Evolutionary conservation across 139 green algal species (phyloP), one percentile per base, ranked within the genome.

Genomic region (Picochlorum costavermella): DNA sequence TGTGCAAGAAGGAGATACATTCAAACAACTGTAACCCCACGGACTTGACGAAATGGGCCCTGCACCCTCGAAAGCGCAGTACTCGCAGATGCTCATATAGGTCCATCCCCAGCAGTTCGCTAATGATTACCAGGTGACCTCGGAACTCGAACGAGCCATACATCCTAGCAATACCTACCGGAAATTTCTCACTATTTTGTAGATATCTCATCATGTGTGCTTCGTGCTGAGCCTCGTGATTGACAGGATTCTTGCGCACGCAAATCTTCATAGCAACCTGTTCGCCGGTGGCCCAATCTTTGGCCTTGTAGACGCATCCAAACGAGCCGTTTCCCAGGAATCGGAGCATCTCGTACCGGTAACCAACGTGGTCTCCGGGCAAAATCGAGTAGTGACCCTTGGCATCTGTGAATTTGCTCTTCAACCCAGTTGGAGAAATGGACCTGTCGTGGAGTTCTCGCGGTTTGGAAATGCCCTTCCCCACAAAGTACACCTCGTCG

Each of bases 71-170:
- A 66, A 85, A 98, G 23, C 83, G 74, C 69, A 95, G 95, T 23
- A 88, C 72, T 70, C 91, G 90, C 31, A 99, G 80, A 46, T 97
- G 80, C 69, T 99, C 94, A 75, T 96, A 99, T 57, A 99, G 82
- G 75, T 98, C 98, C 63, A 88, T 73, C 50, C 80, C 78, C 50
- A 99, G 88, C 56, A 95, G 77, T 82, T 99, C 94, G 73, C 98
- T 98, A 23, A 91, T 86, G 13, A 99, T 77, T 78, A 91, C 97
- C 29, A 97, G 80, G 79, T 98, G 94, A 6, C 81, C 76, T 26
- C 81, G 63, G 78, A 86, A 86, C 17, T 89, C 73, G 76, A 97
- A 99, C 49, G 79, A 86, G 75, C 95, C 87, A 50, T 80, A 46
- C 74, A 97, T 84, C 17, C 88, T 82, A 33, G 98, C 94, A 60